Evolutionary conservation across 2,329 filamentous ascomycete species (phyloP).

Genomic region (Colletotrichum godetiae): DNA sequence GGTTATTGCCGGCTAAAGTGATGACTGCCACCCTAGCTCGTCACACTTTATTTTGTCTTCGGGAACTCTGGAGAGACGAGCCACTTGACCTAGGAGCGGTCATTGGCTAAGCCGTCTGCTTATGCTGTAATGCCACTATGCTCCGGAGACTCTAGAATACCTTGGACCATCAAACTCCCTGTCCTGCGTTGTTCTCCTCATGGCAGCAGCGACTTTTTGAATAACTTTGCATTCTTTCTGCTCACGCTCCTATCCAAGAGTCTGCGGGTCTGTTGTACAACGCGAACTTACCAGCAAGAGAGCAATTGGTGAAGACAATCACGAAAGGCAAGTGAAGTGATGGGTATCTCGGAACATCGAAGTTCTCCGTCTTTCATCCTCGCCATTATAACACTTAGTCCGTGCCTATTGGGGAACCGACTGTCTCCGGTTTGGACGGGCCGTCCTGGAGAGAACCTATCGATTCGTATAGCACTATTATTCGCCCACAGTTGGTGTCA

Average conservation of each 20-base stretch:
- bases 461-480: not conserved
- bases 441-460: not conserved
- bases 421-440: not conserved
- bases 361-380: no score
- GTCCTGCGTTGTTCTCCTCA: not conserved
- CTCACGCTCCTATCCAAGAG: no score
- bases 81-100: not conserved
- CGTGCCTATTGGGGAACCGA: not conserved
- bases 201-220: not conserved
- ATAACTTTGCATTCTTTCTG: no score
- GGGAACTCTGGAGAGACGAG: not conserved
- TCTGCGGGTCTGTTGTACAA: not conserved
- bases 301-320: not conserved
- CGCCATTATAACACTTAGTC: not conserved
- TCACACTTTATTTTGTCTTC: not conserved
- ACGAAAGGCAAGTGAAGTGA: not conserved
- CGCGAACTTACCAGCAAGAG: not conserved
- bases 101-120: not conserved
- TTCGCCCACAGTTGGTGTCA: not conserved
- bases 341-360: not conserved
- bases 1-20: conserved; percentile 16
- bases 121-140: not conserved
- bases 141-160: not conserved
- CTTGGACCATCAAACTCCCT: not conserved
- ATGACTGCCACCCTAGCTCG: not conserved